Base-by-base conservation (phyloP, 176 grass and related monocot species). In the Chrysopogon serrulatus region DNA sequence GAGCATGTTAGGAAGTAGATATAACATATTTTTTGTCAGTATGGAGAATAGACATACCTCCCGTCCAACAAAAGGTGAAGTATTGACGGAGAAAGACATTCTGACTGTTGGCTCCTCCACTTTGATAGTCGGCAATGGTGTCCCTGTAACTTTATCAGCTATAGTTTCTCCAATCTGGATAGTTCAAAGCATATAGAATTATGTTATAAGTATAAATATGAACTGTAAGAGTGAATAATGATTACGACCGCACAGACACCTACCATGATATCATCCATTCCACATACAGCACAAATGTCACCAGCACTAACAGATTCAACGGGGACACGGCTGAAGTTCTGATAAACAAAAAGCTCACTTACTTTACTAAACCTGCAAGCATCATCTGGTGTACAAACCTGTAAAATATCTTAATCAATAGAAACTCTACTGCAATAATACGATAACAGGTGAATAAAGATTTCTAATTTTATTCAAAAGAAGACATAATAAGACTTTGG, bases 61-160 rank as follows among this genome's bases (percentile, higher is more conserved):
- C 80, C 71, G 62, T 43, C 96, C 96, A 85, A 92, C 93, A 88
- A 98, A 98, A 87, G 93, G 93, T 81, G 96, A 93, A 75, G 96
- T 95, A 48, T 98, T 98, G 78, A 98, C 95, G 79, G 85, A 98
- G 79, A 98, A 98, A 77, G 96, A 95, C 96, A 98, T 98, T 83
- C 90, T 93, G 73, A 98, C 96, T 68, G 96, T 98, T 44, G 96
- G 96, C 66, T 98, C 96, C 89, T 98, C 96, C 69, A 98, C 90
- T 91, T 92, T 95, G 81, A 98, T 98, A 44, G 96, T 79, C 71
- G 96, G 96, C 87, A 98, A 90, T 30, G 96, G 81, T 77, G 86
- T 90, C 40, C 93, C 96, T 73, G 17, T 79, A 83, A 74, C 83
- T 90, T 95, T 98, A 90, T 95, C 93, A 83, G 96, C 96, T 85